Conservation (phyloP, 2,329 filamentous ascomycete species). For the Dichotomopilus funicola region DNA sequence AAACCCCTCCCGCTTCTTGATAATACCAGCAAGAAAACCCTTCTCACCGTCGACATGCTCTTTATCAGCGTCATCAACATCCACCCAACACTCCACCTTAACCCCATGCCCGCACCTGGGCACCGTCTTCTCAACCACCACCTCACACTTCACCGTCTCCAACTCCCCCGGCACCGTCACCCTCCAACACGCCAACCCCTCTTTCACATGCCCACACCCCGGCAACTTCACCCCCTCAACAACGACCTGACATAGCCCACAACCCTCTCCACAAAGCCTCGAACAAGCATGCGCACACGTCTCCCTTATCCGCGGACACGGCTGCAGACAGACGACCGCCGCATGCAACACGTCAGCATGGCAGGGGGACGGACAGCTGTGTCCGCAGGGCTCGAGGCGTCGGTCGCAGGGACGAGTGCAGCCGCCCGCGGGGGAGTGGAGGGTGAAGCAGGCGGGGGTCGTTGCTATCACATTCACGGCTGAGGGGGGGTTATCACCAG, state of each 20-base stretch:
- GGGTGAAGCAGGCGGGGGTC: conserved; percentile 50
- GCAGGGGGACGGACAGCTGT: conserved; percentile 40
- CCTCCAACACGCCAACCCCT: neutral
- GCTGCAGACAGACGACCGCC: conserved; percentile 39
- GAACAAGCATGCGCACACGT: conserved; percentile 42
- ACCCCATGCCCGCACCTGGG: conserved; percentile 51
- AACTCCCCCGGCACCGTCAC: conserved; percentile 33
- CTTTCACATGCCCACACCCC: conserved; percentile 38
- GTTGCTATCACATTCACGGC: conserved; percentile 10
- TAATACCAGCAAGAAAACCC: too few relatives aligned
- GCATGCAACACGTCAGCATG: conserved; percentile 43
- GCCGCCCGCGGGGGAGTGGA: conserved; percentile 55
- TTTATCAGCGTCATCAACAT: conserved; percentile 31
- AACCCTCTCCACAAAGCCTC: conserved; percentile 37
- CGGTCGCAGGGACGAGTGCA: conserved; percentile 46
- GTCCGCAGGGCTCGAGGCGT: conserved; percentile 41
- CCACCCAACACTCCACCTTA: conserved; percentile 40
- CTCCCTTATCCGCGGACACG: conserved; percentile 36
- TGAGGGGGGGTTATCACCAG: too few relatives aligned
- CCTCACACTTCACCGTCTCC: conserved; percentile 41
- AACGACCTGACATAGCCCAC: conserved; percentile 32
- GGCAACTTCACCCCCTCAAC: conserved; percentile 29
- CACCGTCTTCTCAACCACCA: conserved; percentile 40
- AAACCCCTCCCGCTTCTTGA: conserved; percentile 28
- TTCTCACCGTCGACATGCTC: too few relatives aligned